Conservation (phyloP, 2,329 filamentous ascomycete genomes). For the Myriosclerotinia duriaeana region DNA sequence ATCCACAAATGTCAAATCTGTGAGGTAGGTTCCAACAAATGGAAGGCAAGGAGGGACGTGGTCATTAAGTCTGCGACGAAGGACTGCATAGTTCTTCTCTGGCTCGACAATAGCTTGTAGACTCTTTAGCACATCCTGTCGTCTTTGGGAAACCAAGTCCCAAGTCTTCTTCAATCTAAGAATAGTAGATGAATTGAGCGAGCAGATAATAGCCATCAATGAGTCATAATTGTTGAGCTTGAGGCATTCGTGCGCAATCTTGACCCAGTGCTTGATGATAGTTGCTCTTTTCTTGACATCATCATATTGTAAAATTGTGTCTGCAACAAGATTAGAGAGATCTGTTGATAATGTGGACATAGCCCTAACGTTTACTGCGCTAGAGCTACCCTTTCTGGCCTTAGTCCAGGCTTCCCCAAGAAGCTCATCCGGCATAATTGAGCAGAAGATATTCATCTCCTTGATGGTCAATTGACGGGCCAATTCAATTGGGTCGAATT, state of each 20-base stretch:
- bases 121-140: constrained; percentile 73
- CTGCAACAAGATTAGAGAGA: constrained; percentile 86
- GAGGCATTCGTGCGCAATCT: constrained; percentile 81
- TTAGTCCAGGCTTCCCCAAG: constrained; percentile 94
- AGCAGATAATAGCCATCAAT: constrained; percentile 95
- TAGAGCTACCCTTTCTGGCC: constrained; percentile 61
- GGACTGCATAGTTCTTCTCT: constrained; percentile 83
- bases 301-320: constrained; percentile 84
- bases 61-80: constrained; percentile 79
- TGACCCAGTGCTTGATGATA: constrained; percentile 97
- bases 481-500: constrained; percentile 88
- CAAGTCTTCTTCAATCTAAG: constrained; percentile 85
- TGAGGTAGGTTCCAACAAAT: constrained; percentile 94
- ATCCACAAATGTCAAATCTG: constrained; percentile 93
- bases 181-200: constrained; percentile 88
- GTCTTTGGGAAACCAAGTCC: constrained; percentile 83
- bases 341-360: constrained; percentile 94
- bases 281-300: constrained; percentile 89
- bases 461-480: constrained; percentile 91
- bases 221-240: constrained; percentile 95
- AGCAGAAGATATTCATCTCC: constrained; percentile 87
- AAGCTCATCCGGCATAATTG: constrained; percentile 88
- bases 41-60: constrained; percentile 90
- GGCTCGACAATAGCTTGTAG: constrained; percentile 86
- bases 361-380: constrained; percentile 85